Conservation (phyloP, 2,329 filamentous ascomycete species). For the Uncinocarpus reesii region DNA sequence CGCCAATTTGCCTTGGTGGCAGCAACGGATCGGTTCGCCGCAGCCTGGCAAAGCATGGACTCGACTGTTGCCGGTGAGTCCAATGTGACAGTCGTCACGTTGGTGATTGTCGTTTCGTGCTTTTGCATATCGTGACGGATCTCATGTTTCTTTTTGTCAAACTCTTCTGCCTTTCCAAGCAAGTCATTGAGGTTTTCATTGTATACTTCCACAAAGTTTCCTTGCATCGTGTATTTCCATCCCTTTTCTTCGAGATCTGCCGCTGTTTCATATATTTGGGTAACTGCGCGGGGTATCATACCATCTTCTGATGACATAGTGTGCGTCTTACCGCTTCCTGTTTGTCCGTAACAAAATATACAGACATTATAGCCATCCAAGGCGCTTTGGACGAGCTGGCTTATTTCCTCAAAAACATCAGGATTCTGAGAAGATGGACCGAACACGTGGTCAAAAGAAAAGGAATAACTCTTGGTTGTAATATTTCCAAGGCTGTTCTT, state of each 20-base stretch:
- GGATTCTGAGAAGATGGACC: conserved; percentile 64
- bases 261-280: conserved; percentile 87
- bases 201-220: conserved; percentile 94
- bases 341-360: conserved; percentile 98
- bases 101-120: conserved; percentile 71
- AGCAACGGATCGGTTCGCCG: conserved; percentile 79
- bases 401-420: conserved; percentile 91
- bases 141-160: conserved; percentile 74
- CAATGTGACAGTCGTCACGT: conserved; percentile 65
- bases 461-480: conserved; percentile 68
- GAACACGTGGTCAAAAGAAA: conserved; percentile 91
- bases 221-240: conserved; percentile 90
- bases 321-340: conserved; percentile 89
- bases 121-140: conserved; percentile 76
- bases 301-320: conserved; percentile 88
- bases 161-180: conserved; percentile 58
- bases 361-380: conserved; percentile 97
- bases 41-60: conserved; percentile 66
- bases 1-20: conserved; percentile 96
- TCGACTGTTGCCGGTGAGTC: conserved; percentile 73
- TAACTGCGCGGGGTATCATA: conserved; percentile 88
- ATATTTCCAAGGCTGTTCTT: conserved; percentile 68
- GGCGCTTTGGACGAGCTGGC: conserved; percentile 89
- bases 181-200: conserved; percentile 94
- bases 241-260: conserved; percentile 76